Evolutionary conservation across 148 eudicot genomes (phyloP).

Genomic region (Fallopia convolvulus): DNA sequence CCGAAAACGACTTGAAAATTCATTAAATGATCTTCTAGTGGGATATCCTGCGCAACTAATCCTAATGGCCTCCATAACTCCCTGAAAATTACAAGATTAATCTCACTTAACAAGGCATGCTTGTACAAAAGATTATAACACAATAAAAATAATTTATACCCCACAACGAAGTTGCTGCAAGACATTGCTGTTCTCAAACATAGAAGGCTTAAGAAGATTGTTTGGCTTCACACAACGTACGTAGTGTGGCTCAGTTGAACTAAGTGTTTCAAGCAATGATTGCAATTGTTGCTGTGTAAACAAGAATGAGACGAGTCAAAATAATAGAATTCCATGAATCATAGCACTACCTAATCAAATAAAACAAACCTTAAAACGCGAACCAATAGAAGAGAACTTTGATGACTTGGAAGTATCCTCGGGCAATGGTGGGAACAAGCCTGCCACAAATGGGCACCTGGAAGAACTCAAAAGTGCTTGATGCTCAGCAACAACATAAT

Average conservation of each 20-base stretch:
- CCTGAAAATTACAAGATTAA: conserved; percentile 35
- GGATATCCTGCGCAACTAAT: conserved; percentile 97
- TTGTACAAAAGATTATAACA: neutral
- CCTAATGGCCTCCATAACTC: conserved; percentile 98
- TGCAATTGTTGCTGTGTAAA: conserved; percentile 81
- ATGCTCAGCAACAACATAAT: conserved; percentile 94
- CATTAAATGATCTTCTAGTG: conserved; percentile 71
- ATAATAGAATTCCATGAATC: neutral
- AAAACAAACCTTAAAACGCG: conserved; percentile 65
- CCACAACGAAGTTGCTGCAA: conserved; percentile 97
- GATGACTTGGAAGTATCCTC: conserved; percentile 87
- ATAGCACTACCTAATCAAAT: conserved; percentile 1
- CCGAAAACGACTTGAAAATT: conserved; percentile 63
- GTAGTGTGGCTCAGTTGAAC: conserved; percentile 90
- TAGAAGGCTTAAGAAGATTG: conserved; percentile 85
- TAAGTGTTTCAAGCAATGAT: conserved; percentile 84
- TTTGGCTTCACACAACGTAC: conserved; percentile 95
- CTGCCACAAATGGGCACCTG: conserved; percentile 77
- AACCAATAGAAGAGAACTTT: conserved; percentile 88
- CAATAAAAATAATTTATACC: conserved; percentile 24
- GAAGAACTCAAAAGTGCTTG: conserved; percentile 84
- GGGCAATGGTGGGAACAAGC: conserved; percentile 73
- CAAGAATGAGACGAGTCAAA: conserved; percentile 12
- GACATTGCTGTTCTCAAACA: conserved; percentile 75
- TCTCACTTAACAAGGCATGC: neutral